These are phyloP conservation scores for Annulohypoxylon moriforme DNA, from an alignment of 495 filamentous ascomycete genomes.

Conservation along the genomic window DNA sequence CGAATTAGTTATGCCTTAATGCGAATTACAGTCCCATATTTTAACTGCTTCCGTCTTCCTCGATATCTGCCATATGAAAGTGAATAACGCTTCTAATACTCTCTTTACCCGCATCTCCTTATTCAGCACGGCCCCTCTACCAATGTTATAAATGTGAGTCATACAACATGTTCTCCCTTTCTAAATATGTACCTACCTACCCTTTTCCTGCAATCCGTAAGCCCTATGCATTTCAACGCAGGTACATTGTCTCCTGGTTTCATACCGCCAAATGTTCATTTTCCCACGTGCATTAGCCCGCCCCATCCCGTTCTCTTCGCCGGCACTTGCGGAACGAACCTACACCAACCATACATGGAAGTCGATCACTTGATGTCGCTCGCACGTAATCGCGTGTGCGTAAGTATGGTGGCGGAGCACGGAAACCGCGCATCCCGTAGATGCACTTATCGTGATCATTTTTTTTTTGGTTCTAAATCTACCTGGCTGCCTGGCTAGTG, in stretches of 20 bases:
- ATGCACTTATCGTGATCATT: neutral
- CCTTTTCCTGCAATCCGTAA: neutral
- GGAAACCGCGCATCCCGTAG: neutral
- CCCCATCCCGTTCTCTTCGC: neutral
- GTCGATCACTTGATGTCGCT: neutral
- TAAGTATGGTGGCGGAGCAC: constrained; percentile 3
- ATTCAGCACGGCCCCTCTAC: neutral
- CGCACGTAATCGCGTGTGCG: constrained; percentile 10
- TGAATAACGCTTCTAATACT: neutral
- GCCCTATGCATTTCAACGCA: neutral
- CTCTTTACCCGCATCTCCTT: neutral
- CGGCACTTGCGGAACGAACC: neutral
- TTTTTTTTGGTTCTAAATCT: neutral
- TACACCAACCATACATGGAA: neutral
- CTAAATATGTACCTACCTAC: neutral
- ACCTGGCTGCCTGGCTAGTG: no score
- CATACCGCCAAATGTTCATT: neutral
- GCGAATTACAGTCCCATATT: neutral
- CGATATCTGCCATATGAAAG: neutral
- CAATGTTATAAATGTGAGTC: neutral
- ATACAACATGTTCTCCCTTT: neutral
- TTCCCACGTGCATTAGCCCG: neutral
- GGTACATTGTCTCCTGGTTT: neutral
- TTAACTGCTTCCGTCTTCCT: neutral
- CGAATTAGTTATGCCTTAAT: constrained; percentile 1